Evolutionary conservation across 2,329 filamentous ascomycete species (phyloP).

Genomic region (Fusarium nisikadoi): DNA sequence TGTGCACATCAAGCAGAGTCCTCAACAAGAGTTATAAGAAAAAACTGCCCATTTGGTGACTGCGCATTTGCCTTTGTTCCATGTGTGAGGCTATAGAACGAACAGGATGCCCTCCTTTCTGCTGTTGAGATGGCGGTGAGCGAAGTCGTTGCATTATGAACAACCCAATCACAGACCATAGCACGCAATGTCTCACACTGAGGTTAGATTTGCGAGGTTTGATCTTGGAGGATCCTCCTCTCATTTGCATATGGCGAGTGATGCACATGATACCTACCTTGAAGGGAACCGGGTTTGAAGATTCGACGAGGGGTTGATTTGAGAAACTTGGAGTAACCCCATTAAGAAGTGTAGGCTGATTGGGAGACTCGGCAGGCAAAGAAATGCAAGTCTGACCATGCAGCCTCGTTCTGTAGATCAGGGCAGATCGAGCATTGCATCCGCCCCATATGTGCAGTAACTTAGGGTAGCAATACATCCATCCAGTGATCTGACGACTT

Average conservation of each 20-base stretch:
- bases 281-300: neutral
- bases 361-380: slow-evolving; percentile 13
- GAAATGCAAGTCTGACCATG: slow-evolving; percentile 29
- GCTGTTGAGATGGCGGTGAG: slow-evolving; percentile 36
- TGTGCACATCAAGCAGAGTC: neutral
- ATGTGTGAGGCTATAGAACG: slow-evolving; percentile 17
- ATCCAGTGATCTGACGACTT: neutral
- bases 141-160: slow-evolving; percentile 1
- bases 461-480: slow-evolving; percentile 4
- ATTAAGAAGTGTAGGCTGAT: neutral
- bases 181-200: slow-evolving; percentile 29
- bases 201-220: slow-evolving; percentile 1
- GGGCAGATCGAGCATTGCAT: slow-evolving; percentile 25
- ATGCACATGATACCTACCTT: slow-evolving; percentile 17
- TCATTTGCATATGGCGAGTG: slow-evolving; percentile 15
- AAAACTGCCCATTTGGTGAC: slow-evolving; percentile 9
- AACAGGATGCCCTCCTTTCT: slow-evolving; percentile 32
- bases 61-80: slow-evolving; percentile 1
- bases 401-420: slow-evolving; percentile 32
- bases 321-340: neutral
- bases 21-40: neutral
- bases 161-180: slow-evolving; percentile 11
- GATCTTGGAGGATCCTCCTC: neutral
- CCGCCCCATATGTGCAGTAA: slow-evolving; percentile 19
- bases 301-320: neutral